Evolutionary conservation across 495 filamentous ascomycete species (phyloP).

Genomic region (Penicillium paxilli): DNA sequence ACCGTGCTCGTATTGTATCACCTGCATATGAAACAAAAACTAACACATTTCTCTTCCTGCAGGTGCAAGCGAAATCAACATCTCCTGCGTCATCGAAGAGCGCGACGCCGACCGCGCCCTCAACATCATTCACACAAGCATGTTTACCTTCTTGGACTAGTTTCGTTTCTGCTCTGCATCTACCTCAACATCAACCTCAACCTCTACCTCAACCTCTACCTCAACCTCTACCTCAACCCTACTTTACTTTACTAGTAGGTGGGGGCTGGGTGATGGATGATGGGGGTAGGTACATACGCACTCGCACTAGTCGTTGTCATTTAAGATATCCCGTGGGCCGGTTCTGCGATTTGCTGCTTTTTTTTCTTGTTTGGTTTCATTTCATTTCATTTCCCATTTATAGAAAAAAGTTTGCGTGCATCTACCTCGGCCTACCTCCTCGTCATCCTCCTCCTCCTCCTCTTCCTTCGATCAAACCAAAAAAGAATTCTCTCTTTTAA

Average conservation of each 20-base stretch:
- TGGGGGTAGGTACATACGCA: not conserved
- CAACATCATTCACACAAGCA: conserved; percentile 90
- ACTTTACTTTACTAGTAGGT: too few species aligned
- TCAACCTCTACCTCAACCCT: too few species aligned
- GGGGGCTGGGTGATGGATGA: not conserved
- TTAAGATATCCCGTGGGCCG: conserved; percentile 29
- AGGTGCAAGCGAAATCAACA: conserved; percentile 99
- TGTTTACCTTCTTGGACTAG: conserved; percentile 68
- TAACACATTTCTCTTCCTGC: conserved; percentile 17
- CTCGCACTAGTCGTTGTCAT: conserved; percentile 18
- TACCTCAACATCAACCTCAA: too few species aligned
- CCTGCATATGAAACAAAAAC: too few species aligned
- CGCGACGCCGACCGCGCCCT: conserved; percentile 86
- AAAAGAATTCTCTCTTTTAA: too few species aligned
- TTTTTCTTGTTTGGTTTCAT: conserved; percentile 4
- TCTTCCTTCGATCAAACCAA: not conserved
- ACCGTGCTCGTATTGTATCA: too few species aligned
- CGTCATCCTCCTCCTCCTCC: not conserved
- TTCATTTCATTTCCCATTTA: conserved; percentile 3
- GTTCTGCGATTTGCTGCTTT: conserved; percentile 4
- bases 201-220: too few species aligned
- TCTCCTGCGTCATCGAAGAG: conserved; percentile 93
- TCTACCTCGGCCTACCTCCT: not conserved
- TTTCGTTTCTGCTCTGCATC: too few species aligned
- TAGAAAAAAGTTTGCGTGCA: conserved; percentile 26